Evolutionary conservation across 139 green algal species (phyloP).

Genomic region (Micractinium sp.): DNA sequence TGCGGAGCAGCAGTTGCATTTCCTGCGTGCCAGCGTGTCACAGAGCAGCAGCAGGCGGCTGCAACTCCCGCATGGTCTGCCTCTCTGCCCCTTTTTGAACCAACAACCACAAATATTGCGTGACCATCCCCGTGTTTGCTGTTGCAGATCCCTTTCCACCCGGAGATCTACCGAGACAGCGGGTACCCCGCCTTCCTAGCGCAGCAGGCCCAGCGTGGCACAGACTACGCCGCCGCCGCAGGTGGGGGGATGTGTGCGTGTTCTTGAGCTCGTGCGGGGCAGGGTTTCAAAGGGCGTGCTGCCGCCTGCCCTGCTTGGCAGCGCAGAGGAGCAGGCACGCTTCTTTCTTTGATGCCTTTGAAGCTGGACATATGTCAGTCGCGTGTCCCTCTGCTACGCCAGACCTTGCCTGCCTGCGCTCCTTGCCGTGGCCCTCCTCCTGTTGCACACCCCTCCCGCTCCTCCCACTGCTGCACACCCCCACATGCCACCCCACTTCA

Average conservation of each 20-base stretch:
- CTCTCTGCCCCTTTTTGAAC: no score
- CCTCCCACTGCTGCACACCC: no score
- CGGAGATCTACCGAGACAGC: conserved; percentile 42
- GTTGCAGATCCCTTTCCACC: conserved; percentile 20
- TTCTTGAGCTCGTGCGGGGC: no score
- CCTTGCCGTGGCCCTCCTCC: no score
- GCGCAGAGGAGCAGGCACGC: neutral
- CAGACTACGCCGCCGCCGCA: conserved; percentile 12
- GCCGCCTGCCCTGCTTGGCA: neutral
- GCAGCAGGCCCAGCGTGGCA: conserved; percentile 30
- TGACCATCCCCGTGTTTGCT: neutral
- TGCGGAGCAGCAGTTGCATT: neutral
- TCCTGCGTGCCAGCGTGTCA: neutral
- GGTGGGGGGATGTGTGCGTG: neutral
- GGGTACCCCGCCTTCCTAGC: conserved; percentile 51
- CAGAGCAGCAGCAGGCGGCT: neutral
- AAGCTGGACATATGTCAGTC: no score
- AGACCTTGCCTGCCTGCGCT: no score
- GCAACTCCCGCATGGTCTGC: neutral
- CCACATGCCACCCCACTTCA: no score
- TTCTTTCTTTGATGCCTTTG: no score
- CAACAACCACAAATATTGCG: no score
- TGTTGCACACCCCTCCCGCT: no score
- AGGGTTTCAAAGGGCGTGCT: no score
- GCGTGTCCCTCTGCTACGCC: no score